Percentiles rank a stretch among this genome's conserved stretches.
Conservation (phyloP, 768 basidiomycete genomes). For the Boletus vermiculosoides region DNA sequence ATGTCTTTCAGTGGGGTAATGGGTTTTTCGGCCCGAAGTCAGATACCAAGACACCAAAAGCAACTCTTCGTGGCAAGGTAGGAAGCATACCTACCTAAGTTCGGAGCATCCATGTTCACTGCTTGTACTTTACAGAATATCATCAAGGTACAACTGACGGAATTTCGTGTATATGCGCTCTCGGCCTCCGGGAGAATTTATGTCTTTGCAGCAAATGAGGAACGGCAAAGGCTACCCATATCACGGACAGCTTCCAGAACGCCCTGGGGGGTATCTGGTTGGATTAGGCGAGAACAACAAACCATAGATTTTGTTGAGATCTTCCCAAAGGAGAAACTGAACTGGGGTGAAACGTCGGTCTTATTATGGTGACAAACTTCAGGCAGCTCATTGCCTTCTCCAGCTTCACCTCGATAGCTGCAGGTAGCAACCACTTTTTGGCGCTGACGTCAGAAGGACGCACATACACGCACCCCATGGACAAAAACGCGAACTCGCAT, state of each 20-base stretch:
- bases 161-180: slow-evolving; percentile 69
- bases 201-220: slow-evolving; percentile 53
- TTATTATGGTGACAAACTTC: neutral
- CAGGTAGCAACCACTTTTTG: slow-evolving; percentile 72
- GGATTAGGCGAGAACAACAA: slow-evolving; percentile 52
- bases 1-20: slow-evolving; percentile 83
- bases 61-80: slow-evolving; percentile 68
- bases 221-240: slow-evolving; percentile 44
- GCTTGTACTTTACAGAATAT: slow-evolving; percentile 54
- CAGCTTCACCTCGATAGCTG: slow-evolving; percentile 72
- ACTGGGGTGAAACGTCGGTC: slow-evolving; percentile 65
- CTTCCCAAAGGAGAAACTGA: slow-evolving; percentile 51
- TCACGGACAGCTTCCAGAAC: slow-evolving; percentile 43
- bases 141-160: slow-evolving; percentile 56
- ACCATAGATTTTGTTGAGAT: slow-evolving; percentile 60
- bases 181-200: slow-evolving; percentile 77
- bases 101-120: neutral
- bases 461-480: slow-evolving; percentile 74
- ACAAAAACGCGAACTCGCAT: slow-evolving; percentile 69
- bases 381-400: slow-evolving; percentile 6
- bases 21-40: slow-evolving; percentile 48
- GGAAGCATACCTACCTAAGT: slow-evolving; percentile 2
- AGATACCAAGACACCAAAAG: slow-evolving; percentile 39
- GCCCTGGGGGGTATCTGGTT: slow-evolving; percentile 62
- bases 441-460: slow-evolving; percentile 71